Base-by-base conservation (phyloP, 2,329 filamentous ascomycete genomes). In the Aspergillus texensis region DNA sequence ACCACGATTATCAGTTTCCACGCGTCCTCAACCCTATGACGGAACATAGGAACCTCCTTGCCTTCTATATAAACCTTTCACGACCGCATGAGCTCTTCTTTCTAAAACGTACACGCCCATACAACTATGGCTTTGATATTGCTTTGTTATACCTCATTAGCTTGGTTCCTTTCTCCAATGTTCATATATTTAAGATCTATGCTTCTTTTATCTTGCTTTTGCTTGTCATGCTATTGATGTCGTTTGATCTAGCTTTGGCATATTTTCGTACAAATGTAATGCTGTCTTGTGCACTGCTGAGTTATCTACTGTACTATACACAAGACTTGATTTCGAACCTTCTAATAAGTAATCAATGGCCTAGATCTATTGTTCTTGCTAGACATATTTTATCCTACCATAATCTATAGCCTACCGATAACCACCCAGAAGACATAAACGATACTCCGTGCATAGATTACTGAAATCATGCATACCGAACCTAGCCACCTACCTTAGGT, bases 21-120 rank as follows among this genome's bases (percentile, higher is more conserved):
- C 46, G 21, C 64, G 65, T 3, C 56, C 66, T 26, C 34, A 63
- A 32, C 65, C 67, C 10, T 68, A 67, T 43, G 28, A 39, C 5
- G 67, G 65, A 36, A 65, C 70, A 26, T 72, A 53, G 69, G n/a
- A 30, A 12, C 8, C 10, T 3, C 9, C 26, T 32, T 3, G 11
- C 48, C 19, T 52, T 32, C 39, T 28, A 11, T 16, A 32, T 28
- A 32, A 5, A 2, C 28, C 19, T 11, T 28, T 50, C 1, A 52
- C 28, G 48, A 52, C 28, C 28, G 28, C 28, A 52, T n/a, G 28
- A 52, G 28, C 28, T 30, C 9, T n/a, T 52, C 16, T 12, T n/a
- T 30, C 8, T 50, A 30, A 52, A 21, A 6, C 4, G 2, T 19
- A 24, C 16, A 30, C 48, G 26, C 14, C 32, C 12, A 21, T 52